Evolutionary conservation across 768 basidiomycete species (phyloP).

Genomic region (Xerocomellus intermedius): DNA sequence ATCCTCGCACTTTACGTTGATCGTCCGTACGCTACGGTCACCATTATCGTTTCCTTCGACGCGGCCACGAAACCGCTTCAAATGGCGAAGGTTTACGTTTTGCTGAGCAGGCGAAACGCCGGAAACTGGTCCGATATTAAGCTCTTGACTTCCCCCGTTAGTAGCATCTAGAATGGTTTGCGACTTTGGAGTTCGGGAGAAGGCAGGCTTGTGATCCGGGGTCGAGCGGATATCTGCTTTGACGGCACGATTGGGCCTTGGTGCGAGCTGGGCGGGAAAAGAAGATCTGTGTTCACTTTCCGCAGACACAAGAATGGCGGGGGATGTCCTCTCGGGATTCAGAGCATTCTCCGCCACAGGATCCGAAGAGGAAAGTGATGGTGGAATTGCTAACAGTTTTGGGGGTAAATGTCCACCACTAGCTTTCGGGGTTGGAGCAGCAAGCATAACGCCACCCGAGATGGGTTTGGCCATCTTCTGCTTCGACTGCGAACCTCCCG

Average conservation of each 20-base stretch:
- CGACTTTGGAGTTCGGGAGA: constrained; percentile 24
- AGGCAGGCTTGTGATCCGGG: constrained; percentile 6
- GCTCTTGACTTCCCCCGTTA: constrained; percentile 9
- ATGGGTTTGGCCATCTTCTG: constrained; percentile 1
- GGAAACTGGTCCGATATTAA: constrained; percentile 22
- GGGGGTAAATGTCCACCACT: not conserved
- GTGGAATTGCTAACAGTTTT: not conserved
- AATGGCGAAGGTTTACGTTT: constrained; percentile 32
- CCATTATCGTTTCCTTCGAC: constrained; percentile 28
- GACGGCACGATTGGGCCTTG: constrained; percentile 8
- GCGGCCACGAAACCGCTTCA: constrained; percentile 26
- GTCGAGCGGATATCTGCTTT: not conserved
- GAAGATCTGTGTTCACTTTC: constrained; percentile 13
- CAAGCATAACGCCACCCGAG: constrained; percentile 22
- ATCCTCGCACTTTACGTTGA: constrained; percentile 25
- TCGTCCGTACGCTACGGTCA: constrained; percentile 27
- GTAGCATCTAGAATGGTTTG: constrained; percentile 20
- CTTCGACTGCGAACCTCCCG: not conserved
- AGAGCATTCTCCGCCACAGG: not conserved
- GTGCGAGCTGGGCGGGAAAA: constrained; percentile 13
- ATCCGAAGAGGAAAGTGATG: not conserved
- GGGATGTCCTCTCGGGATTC: not conserved
- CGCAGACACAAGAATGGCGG: constrained; percentile 4
- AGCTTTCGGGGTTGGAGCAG: not conserved
- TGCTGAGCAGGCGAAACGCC: constrained; percentile 26